These are phyloP conservation scores for Immersiporthe knoxdaviesiana DNA, from an alignment of 2,329 filamentous ascomycete genomes.

Conservation along the genomic window DNA sequence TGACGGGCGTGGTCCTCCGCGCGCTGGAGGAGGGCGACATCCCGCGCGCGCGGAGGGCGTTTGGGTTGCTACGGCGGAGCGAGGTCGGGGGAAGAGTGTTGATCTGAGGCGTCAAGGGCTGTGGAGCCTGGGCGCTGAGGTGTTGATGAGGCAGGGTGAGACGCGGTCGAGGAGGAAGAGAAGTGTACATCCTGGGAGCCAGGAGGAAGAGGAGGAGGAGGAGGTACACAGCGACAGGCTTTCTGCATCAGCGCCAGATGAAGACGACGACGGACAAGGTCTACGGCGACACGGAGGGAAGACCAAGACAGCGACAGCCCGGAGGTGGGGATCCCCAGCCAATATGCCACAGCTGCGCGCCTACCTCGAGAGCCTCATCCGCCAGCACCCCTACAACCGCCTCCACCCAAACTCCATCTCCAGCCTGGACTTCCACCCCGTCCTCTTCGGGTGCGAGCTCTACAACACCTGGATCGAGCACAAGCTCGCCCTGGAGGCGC, in stretches of 20 bases:
- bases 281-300: not conserved
- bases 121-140: slow-evolving; percentile 85
- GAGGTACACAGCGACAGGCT: too few relatives aligned
- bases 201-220: not conserved
- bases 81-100: slow-evolving; percentile 56
- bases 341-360: slow-evolving; percentile 51
- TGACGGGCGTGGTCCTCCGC: slow-evolving; percentile 72
- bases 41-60: slow-evolving; percentile 71
- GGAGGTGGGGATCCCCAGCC: slow-evolving; percentile 48
- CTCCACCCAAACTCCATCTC: slow-evolving; percentile 61
- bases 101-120: slow-evolving; percentile 71
- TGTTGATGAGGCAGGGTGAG: slow-evolving; percentile 68
- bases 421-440: slow-evolving; percentile 78
- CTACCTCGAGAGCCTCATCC: slow-evolving; percentile 79
- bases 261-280: slow-evolving; percentile 15
- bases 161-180: slow-evolving; percentile 3
- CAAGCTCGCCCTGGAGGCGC: slow-evolving; percentile 45
- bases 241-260: not conserved
- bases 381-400: slow-evolving; percentile 74
- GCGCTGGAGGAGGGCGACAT: slow-evolving; percentile 74
- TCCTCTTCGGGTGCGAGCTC: slow-evolving; percentile 80
- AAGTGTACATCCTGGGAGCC: not conserved
- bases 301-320: slow-evolving; percentile 19
- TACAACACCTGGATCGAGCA: slow-evolving; percentile 71
- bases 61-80: slow-evolving; percentile 70